A percentile compares a stretch with the other conserved stretches of the same genome.
Evolutionary conservation across 352 stramenopile genomes (phyloP).

Genomic region (Pythium phragmitis): DNA sequence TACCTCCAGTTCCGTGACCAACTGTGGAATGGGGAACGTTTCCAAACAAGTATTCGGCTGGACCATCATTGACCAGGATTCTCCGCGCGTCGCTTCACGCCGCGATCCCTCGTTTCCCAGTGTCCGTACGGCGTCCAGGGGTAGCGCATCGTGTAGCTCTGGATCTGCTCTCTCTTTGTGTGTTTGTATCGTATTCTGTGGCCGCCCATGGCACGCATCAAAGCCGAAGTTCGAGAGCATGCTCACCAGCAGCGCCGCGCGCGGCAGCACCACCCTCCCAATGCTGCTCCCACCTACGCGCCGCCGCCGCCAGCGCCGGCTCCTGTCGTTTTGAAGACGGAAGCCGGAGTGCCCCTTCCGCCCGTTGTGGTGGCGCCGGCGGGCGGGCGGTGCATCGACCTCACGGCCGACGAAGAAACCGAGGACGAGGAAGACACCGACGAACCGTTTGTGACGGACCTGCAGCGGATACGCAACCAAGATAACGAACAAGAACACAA

Average conservation of each 20-base stretch:
- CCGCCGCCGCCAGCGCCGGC: background rate
- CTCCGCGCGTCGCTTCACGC: background rate
- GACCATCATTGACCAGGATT: background rate
- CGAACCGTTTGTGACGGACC: conserved; percentile 5
- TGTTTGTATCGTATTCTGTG: background rate
- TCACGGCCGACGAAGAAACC: conserved; percentile 54
- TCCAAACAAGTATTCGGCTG: background rate
- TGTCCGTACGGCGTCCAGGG: background rate
- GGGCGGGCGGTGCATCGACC: conserved; percentile 37
- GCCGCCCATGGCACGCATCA: conserved; percentile 18
- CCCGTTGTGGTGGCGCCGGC: background rate
- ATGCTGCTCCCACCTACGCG: background rate
- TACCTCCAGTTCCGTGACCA: background rate
- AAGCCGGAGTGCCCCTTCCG: background rate
- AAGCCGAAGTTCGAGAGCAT: conserved; percentile 14
- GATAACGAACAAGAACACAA: background rate
- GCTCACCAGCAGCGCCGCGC: conserved; percentile 2
- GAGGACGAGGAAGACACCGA: conserved; percentile 52
- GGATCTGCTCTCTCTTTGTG: conserved; percentile 7
- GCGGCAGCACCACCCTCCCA: background rate
- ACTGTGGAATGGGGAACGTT: conserved; percentile 3
- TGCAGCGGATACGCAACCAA: background rate
- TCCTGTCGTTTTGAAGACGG: background rate
- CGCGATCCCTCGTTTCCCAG: background rate
- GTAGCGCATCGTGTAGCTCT: background rate